Evolutionary conservation across 2,329 filamentous ascomycete genomes (phyloP).

Genomic region (Westerdykella sp.): DNA sequence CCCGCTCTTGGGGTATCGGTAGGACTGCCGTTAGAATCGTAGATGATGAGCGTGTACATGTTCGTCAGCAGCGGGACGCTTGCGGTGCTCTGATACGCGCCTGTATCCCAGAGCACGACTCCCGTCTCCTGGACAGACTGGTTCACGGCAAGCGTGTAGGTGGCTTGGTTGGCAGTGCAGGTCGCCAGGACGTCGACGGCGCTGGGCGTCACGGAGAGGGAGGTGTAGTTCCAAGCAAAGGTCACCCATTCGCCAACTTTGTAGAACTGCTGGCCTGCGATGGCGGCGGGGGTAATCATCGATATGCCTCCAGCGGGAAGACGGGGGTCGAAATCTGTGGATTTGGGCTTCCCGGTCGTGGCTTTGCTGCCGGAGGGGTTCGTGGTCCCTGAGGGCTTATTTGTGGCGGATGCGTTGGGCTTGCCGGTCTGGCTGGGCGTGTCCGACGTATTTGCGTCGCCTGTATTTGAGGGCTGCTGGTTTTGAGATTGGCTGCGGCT

Average conservation of each 20-base stretch:
- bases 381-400: constrained; percentile 5
- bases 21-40: constrained; percentile 51
- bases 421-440: constrained; percentile 10
- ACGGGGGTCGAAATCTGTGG: constrained; percentile 45
- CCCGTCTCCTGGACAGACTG: constrained; percentile 49
- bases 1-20: constrained; percentile 50
- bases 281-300: constrained; percentile 54
- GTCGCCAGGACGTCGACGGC: constrained; percentile 57
- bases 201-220: constrained; percentile 52
- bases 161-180: constrained; percentile 53
- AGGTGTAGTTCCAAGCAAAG: constrained; percentile 65
- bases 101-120: constrained; percentile 56
- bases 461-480: constrained; percentile 7
- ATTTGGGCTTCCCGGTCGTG: constrained; percentile 14
- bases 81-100: constrained; percentile 39
- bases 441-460: constrained; percentile 7
- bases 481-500: constrained; percentile 7
- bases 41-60: constrained; percentile 58
- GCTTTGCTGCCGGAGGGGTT: constrained; percentile 13
- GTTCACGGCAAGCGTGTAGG: constrained; percentile 58
- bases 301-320: constrained; percentile 54
- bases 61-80: constrained; percentile 48
- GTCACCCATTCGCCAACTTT: constrained; percentile 59
- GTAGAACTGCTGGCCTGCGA: constrained; percentile 52
- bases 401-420: constrained; percentile 8